Evolutionary conservation across 2,329 filamentous ascomycete genomes (phyloP).

Genomic region (Colletotrichum graminicola): DNA sequence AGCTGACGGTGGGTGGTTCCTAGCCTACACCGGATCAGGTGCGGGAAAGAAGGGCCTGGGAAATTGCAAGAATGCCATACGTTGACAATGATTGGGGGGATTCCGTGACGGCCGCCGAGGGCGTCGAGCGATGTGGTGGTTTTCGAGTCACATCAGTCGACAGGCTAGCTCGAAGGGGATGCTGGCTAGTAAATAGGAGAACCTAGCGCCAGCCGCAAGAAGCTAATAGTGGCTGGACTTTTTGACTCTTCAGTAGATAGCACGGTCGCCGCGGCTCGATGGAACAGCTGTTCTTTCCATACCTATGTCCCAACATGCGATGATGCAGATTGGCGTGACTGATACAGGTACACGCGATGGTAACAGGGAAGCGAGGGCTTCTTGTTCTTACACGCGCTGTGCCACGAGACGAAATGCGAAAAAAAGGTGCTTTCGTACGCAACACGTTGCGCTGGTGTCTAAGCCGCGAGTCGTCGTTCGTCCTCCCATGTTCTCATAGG

Average conservation of each 20-base stretch:
- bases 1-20: constrained; percentile 15
- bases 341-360: constrained; percentile 20
- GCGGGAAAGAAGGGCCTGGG: constrained; percentile 26
- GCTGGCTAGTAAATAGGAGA: constrained; percentile 10
- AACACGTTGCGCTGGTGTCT: neutral
- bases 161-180: constrained; percentile 26
- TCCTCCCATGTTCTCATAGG: neutral
- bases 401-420: neutral
- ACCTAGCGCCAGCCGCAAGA: constrained; percentile 5
- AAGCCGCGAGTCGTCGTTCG: neutral
- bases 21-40: constrained; percentile 19
- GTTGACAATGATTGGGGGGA: constrained; percentile 40
- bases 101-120: constrained; percentile 25
- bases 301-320: too few relatives aligned
- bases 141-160: constrained; percentile 18
- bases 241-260: constrained; percentile 1
- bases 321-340: constrained; percentile 13
- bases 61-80: constrained; percentile 38
- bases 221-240: constrained; percentile 1
- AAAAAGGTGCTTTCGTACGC: neutral
- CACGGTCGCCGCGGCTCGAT: neutral
- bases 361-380: constrained; percentile 2
- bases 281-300: neutral
- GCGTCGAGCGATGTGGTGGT: constrained; percentile 18
- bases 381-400: neutral